Evolutionary conservation across 176 grass and related monocot genomes (phyloP).

Genomic region (Triticum dicoccoides): DNA sequence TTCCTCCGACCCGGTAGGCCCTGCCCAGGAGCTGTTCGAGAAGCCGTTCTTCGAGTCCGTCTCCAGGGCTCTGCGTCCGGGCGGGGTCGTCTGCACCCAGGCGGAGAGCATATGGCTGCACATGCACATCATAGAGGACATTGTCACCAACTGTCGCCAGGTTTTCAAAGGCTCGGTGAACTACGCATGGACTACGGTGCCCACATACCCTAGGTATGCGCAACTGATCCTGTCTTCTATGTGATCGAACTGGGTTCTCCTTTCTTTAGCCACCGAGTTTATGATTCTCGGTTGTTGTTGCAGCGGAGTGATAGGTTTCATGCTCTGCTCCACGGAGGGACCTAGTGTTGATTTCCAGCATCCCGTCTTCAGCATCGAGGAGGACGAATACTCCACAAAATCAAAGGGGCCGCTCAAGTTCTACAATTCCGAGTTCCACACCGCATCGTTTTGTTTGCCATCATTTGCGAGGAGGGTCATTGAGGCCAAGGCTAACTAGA

Average conservation of each 20-base stretch:
- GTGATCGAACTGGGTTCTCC: neutral
- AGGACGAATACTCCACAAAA: conserved; percentile 65
- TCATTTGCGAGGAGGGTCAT: conserved; percentile 92
- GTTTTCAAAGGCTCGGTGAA: conserved; percentile 88
- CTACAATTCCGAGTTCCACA: conserved; percentile 94
- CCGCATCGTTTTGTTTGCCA: conserved; percentile 88
- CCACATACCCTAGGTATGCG: conserved; percentile 86
- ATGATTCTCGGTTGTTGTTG: neutral
- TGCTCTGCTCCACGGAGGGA: conserved; percentile 90
- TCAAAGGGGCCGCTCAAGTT: conserved; percentile 80
- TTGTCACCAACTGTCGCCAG: conserved; percentile 64
- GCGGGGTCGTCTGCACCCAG: conserved; percentile 93
- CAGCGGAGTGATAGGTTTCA: conserved; percentile 96
- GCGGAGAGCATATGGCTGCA: conserved; percentile 99
- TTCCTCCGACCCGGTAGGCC: conserved; percentile 43
- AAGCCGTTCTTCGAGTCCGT: conserved; percentile 94
- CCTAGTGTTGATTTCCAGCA: conserved; percentile 73
- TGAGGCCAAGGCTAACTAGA: conserved; percentile 48
- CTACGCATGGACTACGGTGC: conserved; percentile 98
- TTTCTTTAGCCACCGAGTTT: neutral
- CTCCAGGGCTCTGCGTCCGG: conserved; percentile 69
- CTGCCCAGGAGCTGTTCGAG: conserved; percentile 95
- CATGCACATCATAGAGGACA: conserved; percentile 96
- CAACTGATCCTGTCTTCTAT: neutral
- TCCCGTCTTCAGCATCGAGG: conserved; percentile 65